Conservation (phyloP, 2,329 filamentous ascomycete species). For the Leptographium lundbergii region DNA sequence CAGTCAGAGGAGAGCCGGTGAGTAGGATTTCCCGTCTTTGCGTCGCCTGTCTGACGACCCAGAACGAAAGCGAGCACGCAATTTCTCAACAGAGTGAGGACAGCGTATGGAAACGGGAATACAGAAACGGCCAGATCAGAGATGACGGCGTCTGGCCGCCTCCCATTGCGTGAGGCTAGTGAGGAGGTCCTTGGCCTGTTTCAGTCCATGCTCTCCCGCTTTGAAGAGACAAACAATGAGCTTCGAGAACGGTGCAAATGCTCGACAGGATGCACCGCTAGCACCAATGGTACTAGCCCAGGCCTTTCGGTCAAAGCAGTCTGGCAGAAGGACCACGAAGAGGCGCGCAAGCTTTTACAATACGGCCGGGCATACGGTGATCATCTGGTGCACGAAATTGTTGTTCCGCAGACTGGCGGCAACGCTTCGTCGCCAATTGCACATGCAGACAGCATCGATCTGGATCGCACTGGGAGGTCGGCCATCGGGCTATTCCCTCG, state of each 20-base stretch:
- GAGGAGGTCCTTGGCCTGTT: constrained; percentile 7
- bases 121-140: neutral
- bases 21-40: neutral
- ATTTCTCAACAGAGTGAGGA: neutral
- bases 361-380: constrained; percentile 13
- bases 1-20: constrained; percentile 2
- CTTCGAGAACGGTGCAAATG: neutral
- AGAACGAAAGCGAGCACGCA: neutral
- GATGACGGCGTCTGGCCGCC: neutral
- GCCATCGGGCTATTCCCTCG: constrained; percentile 11
- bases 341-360: constrained; percentile 9
- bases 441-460: neutral
- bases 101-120: neutral
- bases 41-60: neutral
- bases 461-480: constrained; percentile 10
- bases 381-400: constrained; percentile 9
- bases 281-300: neutral
- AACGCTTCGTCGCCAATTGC: neutral
- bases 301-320: neutral
- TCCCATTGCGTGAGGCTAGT: constrained; percentile 5
- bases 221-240: constrained; percentile 5
- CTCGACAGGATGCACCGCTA: neutral
- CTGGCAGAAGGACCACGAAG: constrained; percentile 11
- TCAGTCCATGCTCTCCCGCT: constrained; percentile 4
- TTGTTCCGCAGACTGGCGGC: constrained; percentile 4